phyloP scores from a whole-genome alignment of 768 basidiomycete species.

The Xerocomus spinulosus region DNA sequence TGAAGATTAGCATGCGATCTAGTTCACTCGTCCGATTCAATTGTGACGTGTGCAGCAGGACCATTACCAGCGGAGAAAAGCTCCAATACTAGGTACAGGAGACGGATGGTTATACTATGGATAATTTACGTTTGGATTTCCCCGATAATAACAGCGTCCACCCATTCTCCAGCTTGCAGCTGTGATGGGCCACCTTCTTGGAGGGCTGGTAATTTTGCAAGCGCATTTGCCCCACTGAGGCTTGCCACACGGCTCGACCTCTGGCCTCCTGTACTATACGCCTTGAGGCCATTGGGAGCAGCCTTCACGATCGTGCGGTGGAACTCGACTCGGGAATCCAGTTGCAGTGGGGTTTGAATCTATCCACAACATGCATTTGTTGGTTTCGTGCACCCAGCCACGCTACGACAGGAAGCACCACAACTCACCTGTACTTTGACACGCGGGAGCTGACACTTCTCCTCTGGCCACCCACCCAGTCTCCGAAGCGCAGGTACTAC shows the following conservation, averaged over 20 bases:
- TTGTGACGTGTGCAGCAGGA: too few relatives aligned
- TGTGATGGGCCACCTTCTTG: slow-evolving; percentile 30
- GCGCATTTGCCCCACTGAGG: slow-evolving; percentile 73
- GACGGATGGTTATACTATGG: not conserved
- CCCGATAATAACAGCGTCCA: slow-evolving; percentile 62
- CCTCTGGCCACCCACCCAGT: slow-evolving; percentile 62
- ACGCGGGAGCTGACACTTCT: slow-evolving; percentile 52
- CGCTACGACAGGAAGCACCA: not conserved
- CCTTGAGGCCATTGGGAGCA: slow-evolving; percentile 44
- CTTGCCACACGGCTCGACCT: slow-evolving; percentile 80
- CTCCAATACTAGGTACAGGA: not conserved
- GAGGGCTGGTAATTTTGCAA: slow-evolving; percentile 60
- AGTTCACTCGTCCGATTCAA: not conserved
- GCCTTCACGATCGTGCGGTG: slow-evolving; percentile 69
- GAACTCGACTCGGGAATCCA: slow-evolving; percentile 77
- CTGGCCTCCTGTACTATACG: slow-evolving; percentile 82
- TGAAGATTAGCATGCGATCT: slow-evolving; percentile 31
- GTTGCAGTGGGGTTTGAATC: slow-evolving; percentile 56
- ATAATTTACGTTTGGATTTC: slow-evolving; percentile 44
- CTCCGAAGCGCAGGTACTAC: slow-evolving; percentile 74
- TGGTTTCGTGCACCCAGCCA: not conserved
- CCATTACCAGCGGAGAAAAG: not conserved
- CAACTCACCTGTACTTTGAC: slow-evolving; percentile 58
- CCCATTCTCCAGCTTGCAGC: slow-evolving; percentile 52
- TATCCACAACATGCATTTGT: slow-evolving; percentile 20